Conservation (phyloP, 169 alveolate species). For the Eimeria zaria region DNA sequence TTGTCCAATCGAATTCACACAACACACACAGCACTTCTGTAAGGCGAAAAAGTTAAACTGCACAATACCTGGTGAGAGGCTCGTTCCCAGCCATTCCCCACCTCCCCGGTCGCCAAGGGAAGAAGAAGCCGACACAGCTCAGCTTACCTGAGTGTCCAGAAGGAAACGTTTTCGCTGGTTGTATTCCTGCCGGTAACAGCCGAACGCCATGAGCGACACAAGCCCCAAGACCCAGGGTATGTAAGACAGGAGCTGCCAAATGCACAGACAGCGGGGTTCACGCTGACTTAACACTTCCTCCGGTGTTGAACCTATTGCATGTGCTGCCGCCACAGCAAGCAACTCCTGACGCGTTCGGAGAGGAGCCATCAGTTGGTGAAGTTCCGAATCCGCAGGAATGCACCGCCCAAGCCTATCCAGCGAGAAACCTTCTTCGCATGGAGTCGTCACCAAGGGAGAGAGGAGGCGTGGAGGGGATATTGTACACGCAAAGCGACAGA, state of each 20-base stretch:
- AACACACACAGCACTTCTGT: background rate
- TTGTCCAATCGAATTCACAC: background rate
- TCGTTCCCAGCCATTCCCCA: background rate
- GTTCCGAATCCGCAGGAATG: conserved; percentile 5
- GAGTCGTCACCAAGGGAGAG: conserved; percentile 1
- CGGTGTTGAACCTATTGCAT: conserved; percentile 41
- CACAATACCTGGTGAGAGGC: background rate
- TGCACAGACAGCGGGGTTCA: conserved; percentile 74
- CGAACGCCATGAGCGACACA: conserved; percentile 74
- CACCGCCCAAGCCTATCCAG: conserved; percentile 37
- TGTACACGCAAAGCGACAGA: conserved; percentile 69
- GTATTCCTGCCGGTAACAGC: conserved; percentile 94
- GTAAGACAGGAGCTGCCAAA: conserved; percentile 60
- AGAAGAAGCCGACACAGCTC: background rate
- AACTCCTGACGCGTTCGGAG: conserved; percentile 42
- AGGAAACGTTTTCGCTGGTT: conserved; percentile 91
- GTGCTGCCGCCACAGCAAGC: conserved; percentile 53
- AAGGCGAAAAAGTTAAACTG: background rate
- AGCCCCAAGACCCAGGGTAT: conserved; percentile 70
- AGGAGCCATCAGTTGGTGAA: conserved; percentile 48
- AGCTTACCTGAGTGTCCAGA: conserved; percentile 89
- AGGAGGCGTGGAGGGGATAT: conserved; percentile 49
- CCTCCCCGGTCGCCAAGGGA: background rate
- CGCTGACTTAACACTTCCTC: conserved; percentile 60
- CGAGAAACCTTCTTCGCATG: conserved; percentile 38